phyloP scores from a whole-genome alignment of 2,329 filamentous ascomycete species.

The Rhexocercosporidium sp. region DNA sequence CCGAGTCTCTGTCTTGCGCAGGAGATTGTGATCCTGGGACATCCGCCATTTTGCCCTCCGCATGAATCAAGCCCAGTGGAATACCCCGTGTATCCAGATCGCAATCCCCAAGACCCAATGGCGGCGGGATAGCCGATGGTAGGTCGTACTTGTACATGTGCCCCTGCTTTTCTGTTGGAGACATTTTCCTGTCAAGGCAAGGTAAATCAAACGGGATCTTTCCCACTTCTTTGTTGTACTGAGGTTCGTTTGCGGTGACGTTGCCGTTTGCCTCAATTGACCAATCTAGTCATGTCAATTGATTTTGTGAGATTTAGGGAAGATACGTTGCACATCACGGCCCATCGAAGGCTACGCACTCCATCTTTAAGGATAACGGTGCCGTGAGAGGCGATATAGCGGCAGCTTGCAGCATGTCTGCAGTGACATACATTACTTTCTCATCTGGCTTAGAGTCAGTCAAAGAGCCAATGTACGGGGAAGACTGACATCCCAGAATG shows the following conservation, averaged over 20 bases:
- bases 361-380: background rate
- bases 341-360: no score
- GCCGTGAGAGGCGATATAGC: background rate
- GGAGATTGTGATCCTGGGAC: background rate
- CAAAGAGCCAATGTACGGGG: background rate
- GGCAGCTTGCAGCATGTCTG: background rate
- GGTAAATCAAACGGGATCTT: no score
- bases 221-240: background rate
- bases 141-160: background rate
- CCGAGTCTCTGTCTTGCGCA: no score
- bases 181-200: background rate
- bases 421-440: background rate
- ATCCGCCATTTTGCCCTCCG: background rate
- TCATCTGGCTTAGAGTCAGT: no score
- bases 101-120: background rate
- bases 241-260: no score
- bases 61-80: background rate
- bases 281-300: no score
- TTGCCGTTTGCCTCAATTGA: background rate
- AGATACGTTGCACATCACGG: no score
- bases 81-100: background rate
- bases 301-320: no score
- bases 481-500: background rate
- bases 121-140: background rate
- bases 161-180: background rate